Base-by-base conservation (phyloP, 768 basidiomycete genomes). In the Tylopilus plumbeoviolaceoides region DNA sequence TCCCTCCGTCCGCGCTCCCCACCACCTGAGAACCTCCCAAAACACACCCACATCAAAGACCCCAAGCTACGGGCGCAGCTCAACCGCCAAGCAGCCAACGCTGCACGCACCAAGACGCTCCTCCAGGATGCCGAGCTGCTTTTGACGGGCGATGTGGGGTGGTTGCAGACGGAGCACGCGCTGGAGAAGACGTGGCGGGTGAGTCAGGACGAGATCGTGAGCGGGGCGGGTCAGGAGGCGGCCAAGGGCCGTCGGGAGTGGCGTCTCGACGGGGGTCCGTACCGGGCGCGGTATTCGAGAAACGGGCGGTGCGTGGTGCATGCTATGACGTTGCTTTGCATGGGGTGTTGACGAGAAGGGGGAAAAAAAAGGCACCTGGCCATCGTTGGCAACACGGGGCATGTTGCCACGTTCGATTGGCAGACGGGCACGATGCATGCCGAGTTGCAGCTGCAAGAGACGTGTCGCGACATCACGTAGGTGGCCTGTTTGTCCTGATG, bases 341-440 rank as follows among this genome's bases (percentile, higher is more conserved):
- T 5, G 51, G 6, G 36, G 1, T 1, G n/a, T 11, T 30, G 18
- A 17, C 4, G 36, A 30, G 30, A 7, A 3, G 30, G 40, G n/a
- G 12, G 20, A 4, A 18, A 38, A 7, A 9, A 2, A 52, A 91
- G 94, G 68, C 87, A 95, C 69, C 67, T 98, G 49, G 95, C 92
- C 0, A 84, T 98, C 57, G 89, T 82, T 0, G 93, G 93, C 5
- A 78, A 77, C 12, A 77, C 75, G 31, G 95, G 97, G 0, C 93
- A 97, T 72, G 84, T 92, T 17, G 90, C 92, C 3, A 90, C 93
- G 0, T 95, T 98, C 61, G 94, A 98, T 68, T 94, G 91, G 91
- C 85, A 89, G 65, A 83, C 87, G 0, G 93, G 92, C 0, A 81
- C 82, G 30, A 71, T 97, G 25, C 89, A 94, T 63, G 78, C 89